A percentile compares a stretch with the other conserved stretches of the same genome.
Conservation (phyloP, 805 yeast genomes). For the Dipodascus albidus region DNA sequence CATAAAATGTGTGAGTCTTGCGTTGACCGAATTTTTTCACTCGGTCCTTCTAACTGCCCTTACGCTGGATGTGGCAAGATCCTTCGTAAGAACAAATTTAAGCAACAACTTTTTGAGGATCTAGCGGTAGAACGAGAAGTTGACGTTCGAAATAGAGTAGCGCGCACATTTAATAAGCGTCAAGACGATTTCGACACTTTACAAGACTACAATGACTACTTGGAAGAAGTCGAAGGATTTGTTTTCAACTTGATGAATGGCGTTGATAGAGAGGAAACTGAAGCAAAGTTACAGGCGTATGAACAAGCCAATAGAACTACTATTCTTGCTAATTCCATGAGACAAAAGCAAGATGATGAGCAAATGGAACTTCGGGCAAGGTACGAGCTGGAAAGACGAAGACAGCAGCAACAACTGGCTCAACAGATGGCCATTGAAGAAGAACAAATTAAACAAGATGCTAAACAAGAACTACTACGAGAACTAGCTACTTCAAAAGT, state of each 20-base stretch:
- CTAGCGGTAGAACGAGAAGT: conserved; percentile 83
- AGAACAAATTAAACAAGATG: conserved; percentile 28
- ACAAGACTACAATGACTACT: conserved; percentile 57
- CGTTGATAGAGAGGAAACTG: conserved; percentile 58
- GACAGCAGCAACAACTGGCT: conserved; percentile 39
- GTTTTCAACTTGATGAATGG: conserved; percentile 66
- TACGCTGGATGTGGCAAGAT: conserved; percentile 83
- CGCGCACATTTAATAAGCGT: conserved; percentile 67
- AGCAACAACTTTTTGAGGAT: conserved; percentile 88
- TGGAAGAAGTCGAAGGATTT: conserved; percentile 75
- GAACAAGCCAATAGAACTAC: conserved; percentile 64
- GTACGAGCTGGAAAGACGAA: conserved; percentile 55
- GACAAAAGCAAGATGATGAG: conserved; percentile 60
- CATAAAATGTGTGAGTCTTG: conserved; percentile 95
- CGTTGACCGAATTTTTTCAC: conserved; percentile 85
- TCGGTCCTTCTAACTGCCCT: conserved; percentile 97
- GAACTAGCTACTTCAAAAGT: conserved; percentile 35
- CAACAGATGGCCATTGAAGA: conserved; percentile 53
- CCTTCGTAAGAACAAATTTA: conserved; percentile 78
- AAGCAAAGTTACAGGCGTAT: conserved; percentile 45
- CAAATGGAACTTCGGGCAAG: conserved; percentile 52
- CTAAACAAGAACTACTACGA: conserved; percentile 46
- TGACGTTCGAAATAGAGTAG: conserved; percentile 73
- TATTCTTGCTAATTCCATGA: conserved; percentile 64
- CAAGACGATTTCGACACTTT: conserved; percentile 56